A percentile compares a stretch with the other conserved stretches of the same genome.
Evolutionary conservation across 306 rosid species (phyloP).

Genomic region (Amphicarpaea edgeworthii): DNA sequence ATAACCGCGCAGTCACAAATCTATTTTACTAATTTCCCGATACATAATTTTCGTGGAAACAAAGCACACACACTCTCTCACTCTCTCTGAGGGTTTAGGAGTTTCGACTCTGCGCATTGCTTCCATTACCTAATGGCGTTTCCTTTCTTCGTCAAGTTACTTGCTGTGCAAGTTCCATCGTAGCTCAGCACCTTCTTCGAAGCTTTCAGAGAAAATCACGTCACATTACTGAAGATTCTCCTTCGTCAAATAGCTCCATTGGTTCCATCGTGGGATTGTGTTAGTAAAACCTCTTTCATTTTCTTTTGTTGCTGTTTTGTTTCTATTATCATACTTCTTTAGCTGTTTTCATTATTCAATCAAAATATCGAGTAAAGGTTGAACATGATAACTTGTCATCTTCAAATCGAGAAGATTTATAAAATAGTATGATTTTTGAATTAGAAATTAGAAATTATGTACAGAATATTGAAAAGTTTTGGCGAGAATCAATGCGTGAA

Average conservation of each 20-base stretch:
- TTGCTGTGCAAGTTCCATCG: neutral
- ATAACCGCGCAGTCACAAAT: neutral
- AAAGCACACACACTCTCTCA: neutral
- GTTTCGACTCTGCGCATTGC: neutral
- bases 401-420: neutral
- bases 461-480: no score
- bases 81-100: neutral
- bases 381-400: neutral
- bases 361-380: neutral
- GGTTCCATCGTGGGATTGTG: slow-evolving; percentile 4
- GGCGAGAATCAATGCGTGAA: no score
- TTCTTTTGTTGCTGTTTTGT: neutral
- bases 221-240: neutral
- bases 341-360: neutral
- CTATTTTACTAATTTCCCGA: neutral
- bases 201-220: no score
- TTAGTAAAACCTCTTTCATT: slow-evolving; percentile 25
- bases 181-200: neutral
- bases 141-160: neutral
- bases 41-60: slow-evolving; percentile 10
- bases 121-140: neutral
- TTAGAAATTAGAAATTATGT: no score
- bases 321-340: neutral
- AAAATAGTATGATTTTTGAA: neutral
- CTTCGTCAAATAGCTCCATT: neutral